Conservation (phyloP, 345 rosid genomes). For the Microthlaspi erraticum region DNA sequence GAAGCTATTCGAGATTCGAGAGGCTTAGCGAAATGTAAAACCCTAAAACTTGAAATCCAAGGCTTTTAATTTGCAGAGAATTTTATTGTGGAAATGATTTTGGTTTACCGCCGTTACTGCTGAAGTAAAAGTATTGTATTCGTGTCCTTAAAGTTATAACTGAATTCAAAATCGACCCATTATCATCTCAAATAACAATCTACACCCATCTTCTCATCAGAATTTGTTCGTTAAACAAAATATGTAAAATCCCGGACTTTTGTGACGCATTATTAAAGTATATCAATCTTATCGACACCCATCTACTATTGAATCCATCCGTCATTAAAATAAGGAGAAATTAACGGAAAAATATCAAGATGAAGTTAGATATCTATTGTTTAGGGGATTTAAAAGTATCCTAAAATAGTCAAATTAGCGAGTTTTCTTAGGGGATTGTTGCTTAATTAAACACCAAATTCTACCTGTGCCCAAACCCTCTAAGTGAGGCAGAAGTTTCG, state of each 20-base stretch:
- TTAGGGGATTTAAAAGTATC: neutral
- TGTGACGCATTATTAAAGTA: too few species aligned
- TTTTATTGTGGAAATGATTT: too few species aligned
- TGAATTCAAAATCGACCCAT: neutral
- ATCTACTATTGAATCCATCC: too few species aligned
- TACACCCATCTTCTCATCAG: neutral
- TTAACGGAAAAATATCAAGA: neutral
- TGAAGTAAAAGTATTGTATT: neutral
- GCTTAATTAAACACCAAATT: neutral
- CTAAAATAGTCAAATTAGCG: neutral
- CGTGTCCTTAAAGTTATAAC: neutral
- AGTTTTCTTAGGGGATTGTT: neutral
- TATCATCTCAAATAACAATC: neutral
- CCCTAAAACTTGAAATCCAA: neutral
- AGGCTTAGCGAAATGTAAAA: conserved; percentile 8
- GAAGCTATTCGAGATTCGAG: conserved; percentile 1
- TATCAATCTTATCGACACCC: too few species aligned
- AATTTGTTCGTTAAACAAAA: too few species aligned
- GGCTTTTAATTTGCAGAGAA: neutral
- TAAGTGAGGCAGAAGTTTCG: neutral
- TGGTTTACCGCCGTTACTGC: neutral
- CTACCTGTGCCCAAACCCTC: neutral
- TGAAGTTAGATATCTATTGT: neutral
- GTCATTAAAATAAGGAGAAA: too few species aligned
- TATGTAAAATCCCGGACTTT: too few species aligned